phyloP scores from a whole-genome alignment of 441 rosid genomes.

The Dalechampia spathulata region DNA sequence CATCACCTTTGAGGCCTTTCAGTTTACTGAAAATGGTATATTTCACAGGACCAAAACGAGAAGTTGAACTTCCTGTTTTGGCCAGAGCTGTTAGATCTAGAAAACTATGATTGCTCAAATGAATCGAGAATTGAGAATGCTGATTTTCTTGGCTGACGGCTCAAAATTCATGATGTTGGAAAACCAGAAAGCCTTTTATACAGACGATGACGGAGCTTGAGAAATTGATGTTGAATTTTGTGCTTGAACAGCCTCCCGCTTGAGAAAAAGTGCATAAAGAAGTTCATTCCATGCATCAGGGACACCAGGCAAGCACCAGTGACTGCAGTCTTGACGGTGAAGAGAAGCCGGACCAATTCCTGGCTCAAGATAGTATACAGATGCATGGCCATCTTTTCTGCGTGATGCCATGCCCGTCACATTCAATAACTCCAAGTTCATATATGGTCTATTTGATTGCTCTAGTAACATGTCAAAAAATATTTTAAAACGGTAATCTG shows the following conservation, averaged over 20 bases:
- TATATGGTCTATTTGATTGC: slow-evolving; percentile 16
- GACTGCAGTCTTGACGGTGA: slow-evolving; percentile 59
- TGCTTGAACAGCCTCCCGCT: slow-evolving; percentile 16
- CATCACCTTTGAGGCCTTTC: not conserved
- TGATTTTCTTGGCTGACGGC: slow-evolving; percentile 4
- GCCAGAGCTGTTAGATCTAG: not conserved
- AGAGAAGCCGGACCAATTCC: slow-evolving; percentile 32
- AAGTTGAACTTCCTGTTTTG: not conserved
- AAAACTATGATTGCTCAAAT: not conserved
- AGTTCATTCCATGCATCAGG: slow-evolving; percentile 72
- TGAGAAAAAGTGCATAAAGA: slow-evolving; percentile 41
- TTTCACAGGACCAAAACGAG: not conserved
- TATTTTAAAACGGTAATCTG: slow-evolving; percentile 22
- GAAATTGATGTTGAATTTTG: slow-evolving; percentile 7
- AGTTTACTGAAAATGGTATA: not conserved
- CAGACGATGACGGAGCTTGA: slow-evolving; percentile 11
- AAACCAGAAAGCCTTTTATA: not conserved
- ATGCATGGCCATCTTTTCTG: slow-evolving; percentile 57
- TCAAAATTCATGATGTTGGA: not conserved
- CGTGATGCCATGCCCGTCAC: slow-evolving; percentile 36
- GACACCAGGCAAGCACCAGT: slow-evolving; percentile 64
- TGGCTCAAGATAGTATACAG: slow-evolving; percentile 36
- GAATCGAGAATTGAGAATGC: slow-evolving; percentile 1
- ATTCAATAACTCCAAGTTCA: slow-evolving; percentile 35
- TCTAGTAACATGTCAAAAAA: slow-evolving; percentile 25